Conservation (phyloP, 768 basidiomycete species). For the Porphyrellus cyaneotinctus region DNA sequence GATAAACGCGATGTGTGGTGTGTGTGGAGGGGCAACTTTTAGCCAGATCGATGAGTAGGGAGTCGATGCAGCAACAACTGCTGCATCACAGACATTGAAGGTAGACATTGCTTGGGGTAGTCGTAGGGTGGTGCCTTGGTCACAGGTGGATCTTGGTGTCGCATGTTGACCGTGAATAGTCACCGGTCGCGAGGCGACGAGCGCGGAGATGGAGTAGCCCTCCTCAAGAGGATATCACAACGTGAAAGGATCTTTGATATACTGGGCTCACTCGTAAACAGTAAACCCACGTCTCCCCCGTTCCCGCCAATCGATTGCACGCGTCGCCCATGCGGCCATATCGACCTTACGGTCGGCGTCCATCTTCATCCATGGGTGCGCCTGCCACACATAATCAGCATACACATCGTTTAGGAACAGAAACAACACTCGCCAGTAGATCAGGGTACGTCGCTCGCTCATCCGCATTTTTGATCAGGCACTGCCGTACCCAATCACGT, state of each 20-base stretch:
- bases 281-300: slow-evolving; percentile 18
- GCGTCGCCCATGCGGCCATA: slow-evolving; percentile 79
- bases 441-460: slow-evolving; percentile 79
- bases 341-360: slow-evolving; percentile 65
- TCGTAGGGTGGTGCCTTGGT: not conserved
- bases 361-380: slow-evolving; percentile 73
- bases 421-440: slow-evolving; percentile 53
- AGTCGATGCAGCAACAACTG: not conserved
- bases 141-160: slow-evolving; percentile 1
- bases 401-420: not conserved
- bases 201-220: slow-evolving; percentile 19
- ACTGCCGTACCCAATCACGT: slow-evolving; percentile 76
- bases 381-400: slow-evolving; percentile 33
- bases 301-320: slow-evolving; percentile 42
- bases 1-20: not conserved
- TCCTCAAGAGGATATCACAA: slow-evolving; percentile 16
- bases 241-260: not conserved
- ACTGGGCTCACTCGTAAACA: slow-evolving; percentile 23
- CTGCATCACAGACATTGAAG: too few species aligned
- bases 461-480: slow-evolving; percentile 78
- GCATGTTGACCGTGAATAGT: slow-evolving; percentile 11
- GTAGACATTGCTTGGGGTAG: not conserved
- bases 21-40: not conserved
- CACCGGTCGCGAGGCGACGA: slow-evolving; percentile 22
- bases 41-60: not conserved